A percentile compares a stretch with the other conserved stretches of the same genome.
phyloP scores from a whole-genome alignment of 495 filamentous ascomycete genomes.

The Neurospora sp. region DNA sequence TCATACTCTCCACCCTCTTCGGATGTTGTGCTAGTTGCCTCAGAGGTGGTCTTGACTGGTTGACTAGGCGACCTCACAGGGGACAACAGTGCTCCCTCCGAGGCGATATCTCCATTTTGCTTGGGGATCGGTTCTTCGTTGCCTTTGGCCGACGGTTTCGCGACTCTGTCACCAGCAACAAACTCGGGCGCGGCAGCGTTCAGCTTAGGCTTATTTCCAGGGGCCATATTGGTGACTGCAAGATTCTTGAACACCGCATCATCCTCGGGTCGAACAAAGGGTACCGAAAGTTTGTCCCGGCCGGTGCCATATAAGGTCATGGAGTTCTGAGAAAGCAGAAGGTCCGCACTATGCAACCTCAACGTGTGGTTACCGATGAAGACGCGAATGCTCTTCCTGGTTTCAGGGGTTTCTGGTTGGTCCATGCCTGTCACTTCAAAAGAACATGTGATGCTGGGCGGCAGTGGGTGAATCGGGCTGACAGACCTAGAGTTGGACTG shows the following conservation, averaged over 20 bases:
- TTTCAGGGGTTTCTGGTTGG: conserved; percentile 28
- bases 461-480: conserved; percentile 65
- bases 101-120: conserved; percentile 8
- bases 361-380: conserved; percentile 83
- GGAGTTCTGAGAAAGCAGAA: conserved; percentile 83
- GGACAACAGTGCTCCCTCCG: conserved; percentile 15
- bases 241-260: conserved; percentile 70
- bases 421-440: conserved; percentile 61
- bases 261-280: conserved; percentile 87
- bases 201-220: conserved; percentile 33
- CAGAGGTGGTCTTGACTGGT: conserved; percentile 21
- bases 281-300: conserved; percentile 79
- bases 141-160: conserved; percentile 9
- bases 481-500: conserved; percentile 60
- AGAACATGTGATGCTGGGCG: conserved; percentile 59
- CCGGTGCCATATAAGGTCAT: conserved; percentile 81
- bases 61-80: conserved; percentile 20
- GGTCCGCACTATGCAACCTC: conserved; percentile 77
- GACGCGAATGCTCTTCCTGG: conserved; percentile 57
- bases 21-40: conserved; percentile 24
- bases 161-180: conserved; percentile 27
- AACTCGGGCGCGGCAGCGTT: conserved; percentile 42
- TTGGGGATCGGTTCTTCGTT: conserved; percentile 11
- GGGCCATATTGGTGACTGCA: conserved; percentile 45
- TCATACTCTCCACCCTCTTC: conserved; percentile 31